Percentiles rank a stretch among this genome's conserved stretches.
Evolutionary conservation across 495 filamentous ascomycete genomes (phyloP).

Genomic region (Jackrogersella multiformis): DNA sequence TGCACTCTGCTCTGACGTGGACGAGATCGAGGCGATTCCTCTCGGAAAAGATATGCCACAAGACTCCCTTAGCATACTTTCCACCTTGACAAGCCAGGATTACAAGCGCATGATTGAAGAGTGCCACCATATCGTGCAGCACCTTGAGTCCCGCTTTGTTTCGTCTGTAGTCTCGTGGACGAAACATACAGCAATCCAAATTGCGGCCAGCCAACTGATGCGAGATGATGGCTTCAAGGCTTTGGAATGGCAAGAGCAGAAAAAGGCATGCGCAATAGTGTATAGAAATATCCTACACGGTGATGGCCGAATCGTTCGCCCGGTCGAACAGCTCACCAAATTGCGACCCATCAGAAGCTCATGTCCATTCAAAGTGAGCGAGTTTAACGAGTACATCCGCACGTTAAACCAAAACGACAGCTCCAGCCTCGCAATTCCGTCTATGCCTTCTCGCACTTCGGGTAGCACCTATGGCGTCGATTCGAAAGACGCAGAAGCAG

Average conservation of each 20-base stretch:
- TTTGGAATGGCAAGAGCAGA: constrained; percentile 22
- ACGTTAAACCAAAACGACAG: too few relatives aligned
- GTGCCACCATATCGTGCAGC: background rate
- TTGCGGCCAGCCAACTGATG: constrained; percentile 14
- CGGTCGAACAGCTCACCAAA: constrained; percentile 9
- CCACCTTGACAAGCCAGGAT: background rate
- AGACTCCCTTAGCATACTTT: constrained; percentile 20
- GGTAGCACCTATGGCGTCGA: too few relatives aligned
- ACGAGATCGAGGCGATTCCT: constrained; percentile 8
- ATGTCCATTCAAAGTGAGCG: constrained; percentile 4
- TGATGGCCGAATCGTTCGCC: constrained; percentile 16
- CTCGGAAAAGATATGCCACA: constrained; percentile 6
- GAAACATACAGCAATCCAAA: background rate
- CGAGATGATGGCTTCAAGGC: constrained; percentile 8
- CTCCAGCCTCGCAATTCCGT: background rate
- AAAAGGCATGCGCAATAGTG: constrained; percentile 13
- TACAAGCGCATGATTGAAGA: constrained; percentile 5
- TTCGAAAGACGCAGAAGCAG: background rate
- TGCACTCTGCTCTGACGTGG: background rate
- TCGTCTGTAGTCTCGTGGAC: background rate
- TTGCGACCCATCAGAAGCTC: constrained; percentile 1
- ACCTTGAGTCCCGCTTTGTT: background rate
- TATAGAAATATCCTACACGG: constrained; percentile 22
- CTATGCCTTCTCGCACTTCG: too few relatives aligned
- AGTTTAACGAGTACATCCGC: background rate